Conservation (phyloP, 1,284 basidiomycete species). For the Xerocomus amazonicus region DNA sequence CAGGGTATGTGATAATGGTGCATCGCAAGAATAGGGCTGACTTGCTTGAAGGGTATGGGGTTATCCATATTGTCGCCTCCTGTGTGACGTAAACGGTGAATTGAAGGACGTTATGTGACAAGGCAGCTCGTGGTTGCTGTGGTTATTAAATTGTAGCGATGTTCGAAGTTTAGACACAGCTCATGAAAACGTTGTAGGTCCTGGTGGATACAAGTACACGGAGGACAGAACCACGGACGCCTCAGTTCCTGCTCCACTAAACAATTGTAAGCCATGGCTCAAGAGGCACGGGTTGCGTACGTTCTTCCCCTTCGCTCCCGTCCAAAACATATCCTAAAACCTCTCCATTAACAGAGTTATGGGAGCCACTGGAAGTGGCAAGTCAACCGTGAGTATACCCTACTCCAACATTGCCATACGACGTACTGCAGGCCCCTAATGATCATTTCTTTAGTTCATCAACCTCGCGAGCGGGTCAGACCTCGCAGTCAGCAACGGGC, state of each 20-base stretch:
- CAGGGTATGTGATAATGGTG: background rate
- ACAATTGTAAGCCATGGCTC: background rate
- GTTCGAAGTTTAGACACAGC: background rate
- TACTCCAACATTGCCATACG: background rate
- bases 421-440: background rate
- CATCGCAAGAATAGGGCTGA: too few species aligned
- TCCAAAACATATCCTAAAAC: background rate
- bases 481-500: background rate
- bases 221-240: background rate
- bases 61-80: background rate
- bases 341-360: background rate
- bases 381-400: background rate
- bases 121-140: background rate
- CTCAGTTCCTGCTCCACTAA: background rate
- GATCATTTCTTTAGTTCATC: background rate
- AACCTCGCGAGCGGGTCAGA: background rate
- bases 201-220: background rate
- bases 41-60: background rate
- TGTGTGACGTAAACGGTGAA: background rate
- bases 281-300: background rate
- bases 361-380: slow-evolving; percentile 1
- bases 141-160: background rate
- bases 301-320: background rate
- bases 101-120: background rate
- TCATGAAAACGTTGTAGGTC: background rate